Evolutionary conservation across 805 yeast genomes (phyloP).

Genomic region (Candida orba): DNA sequence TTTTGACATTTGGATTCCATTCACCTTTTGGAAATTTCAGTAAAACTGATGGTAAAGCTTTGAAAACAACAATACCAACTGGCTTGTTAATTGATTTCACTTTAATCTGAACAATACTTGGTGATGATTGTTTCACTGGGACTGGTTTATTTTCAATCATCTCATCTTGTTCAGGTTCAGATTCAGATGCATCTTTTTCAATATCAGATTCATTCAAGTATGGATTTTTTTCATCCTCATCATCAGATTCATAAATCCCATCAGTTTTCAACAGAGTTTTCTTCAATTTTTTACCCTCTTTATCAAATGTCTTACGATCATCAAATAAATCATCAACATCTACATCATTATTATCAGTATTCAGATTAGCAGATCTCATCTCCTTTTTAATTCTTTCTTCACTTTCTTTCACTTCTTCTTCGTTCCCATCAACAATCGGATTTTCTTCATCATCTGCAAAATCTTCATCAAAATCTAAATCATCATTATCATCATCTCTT

Average conservation of each 20-base stretch:
- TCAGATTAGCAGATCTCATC: conserved; percentile 74
- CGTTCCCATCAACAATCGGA: conserved; percentile 92
- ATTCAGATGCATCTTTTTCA: conserved; percentile 36
- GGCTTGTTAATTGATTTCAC: conserved; percentile 41
- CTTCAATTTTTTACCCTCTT: conserved; percentile 81
- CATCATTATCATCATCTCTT: conserved; percentile 80
- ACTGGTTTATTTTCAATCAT: conserved; percentile 29
- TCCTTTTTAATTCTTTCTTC: conserved; percentile 79
- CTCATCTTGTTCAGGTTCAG: conserved; percentile 25
- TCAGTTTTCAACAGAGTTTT: conserved; percentile 81
- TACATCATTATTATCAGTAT: conserved; percentile 49
- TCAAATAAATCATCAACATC: conserved; percentile 69
- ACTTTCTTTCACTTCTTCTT: conserved; percentile 87
- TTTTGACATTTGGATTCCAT: conserved; percentile 65
- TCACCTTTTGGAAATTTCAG: conserved; percentile 68
- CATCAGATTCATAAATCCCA: conserved; percentile 69
- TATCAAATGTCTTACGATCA: conserved; percentile 66
- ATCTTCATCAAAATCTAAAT: conserved; percentile 90
- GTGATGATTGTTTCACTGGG: conserved; percentile 13
- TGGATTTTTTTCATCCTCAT: conserved; percentile 78
- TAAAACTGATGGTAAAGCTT: conserved; percentile 55
- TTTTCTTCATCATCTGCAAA: conserved; percentile 99
- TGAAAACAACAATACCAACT: conserved; percentile 52
- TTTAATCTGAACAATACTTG: conserved; percentile 25
- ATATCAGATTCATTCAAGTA: conserved; percentile 66